Evolutionary conservation across 2,329 filamentous ascomycete genomes (phyloP).

Genomic region (Colletotrichum gloeosporioides): DNA sequence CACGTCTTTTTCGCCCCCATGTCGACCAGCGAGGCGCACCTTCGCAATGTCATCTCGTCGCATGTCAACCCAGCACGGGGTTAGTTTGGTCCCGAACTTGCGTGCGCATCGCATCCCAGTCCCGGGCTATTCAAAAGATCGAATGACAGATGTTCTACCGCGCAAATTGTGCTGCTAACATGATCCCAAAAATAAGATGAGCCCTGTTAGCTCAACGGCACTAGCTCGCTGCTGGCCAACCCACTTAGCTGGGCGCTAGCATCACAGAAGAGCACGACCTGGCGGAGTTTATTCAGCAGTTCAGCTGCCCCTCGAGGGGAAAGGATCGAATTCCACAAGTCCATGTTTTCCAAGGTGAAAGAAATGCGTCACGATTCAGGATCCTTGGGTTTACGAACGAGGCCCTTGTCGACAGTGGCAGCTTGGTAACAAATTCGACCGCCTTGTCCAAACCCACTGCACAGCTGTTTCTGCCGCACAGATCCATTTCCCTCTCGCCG

Average conservation of each 20-base stretch:
- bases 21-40: not conserved
- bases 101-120: not conserved
- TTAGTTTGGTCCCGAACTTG: not conserved
- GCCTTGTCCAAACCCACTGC: not conserved
- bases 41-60: not conserved
- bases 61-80: not conserved
- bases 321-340: not conserved
- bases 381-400: not conserved
- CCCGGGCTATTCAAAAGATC: not conserved
- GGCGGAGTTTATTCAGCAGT: not conserved
- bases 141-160: constrained; percentile 7
- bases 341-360: not conserved
- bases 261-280: not conserved
- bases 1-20: not conserved
- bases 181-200: constrained; percentile 2
- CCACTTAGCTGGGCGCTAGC: not conserved
- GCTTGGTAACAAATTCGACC: not conserved
- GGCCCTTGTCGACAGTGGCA: not conserved
- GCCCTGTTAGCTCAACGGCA: not conserved
- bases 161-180: not conserved
- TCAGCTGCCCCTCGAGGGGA: not conserved
- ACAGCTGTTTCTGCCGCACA: not conserved
- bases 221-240: not conserved
- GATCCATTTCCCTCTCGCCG: not conserved
- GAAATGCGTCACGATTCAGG: not conserved